Evolutionary conservation across 2,329 filamentous ascomycete species (phyloP).

Genomic region (Penicillium sp.): DNA sequence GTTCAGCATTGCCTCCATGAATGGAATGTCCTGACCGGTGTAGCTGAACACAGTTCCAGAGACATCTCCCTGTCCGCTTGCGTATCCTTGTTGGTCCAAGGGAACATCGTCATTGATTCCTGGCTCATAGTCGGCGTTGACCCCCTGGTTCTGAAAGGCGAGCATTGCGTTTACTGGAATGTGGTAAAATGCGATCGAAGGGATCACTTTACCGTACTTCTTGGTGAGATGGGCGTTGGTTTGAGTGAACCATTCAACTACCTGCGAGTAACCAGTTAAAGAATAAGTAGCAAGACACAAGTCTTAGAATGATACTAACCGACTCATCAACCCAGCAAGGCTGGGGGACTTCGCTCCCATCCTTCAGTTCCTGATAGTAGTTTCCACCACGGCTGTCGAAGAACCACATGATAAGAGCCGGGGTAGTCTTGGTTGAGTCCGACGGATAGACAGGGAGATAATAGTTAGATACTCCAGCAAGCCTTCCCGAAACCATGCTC

Average conservation of each 20-base stretch:
- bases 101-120: conserved; percentile 43
- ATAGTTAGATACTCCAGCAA: conserved; percentile 51
- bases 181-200: conserved; percentile 54
- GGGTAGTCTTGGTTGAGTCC: conserved; percentile 37
- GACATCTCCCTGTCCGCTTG: neutral
- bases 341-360: conserved; percentile 22
- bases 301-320: conserved; percentile 18
- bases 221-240: conserved; percentile 26
- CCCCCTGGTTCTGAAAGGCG: conserved; percentile 39
- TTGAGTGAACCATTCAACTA: conserved; percentile 43
- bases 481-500: conserved; percentile 35
- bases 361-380: conserved; percentile 38
- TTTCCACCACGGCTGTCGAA: conserved; percentile 63
- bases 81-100: neutral
- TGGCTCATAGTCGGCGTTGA: conserved; percentile 40
- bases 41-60: conserved; percentile 32
- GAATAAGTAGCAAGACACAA: too few relatives aligned
- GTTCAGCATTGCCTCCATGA: conserved; percentile 59
- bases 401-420: conserved; percentile 61
- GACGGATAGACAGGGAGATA: conserved; percentile 48
- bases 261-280: conserved; percentile 15
- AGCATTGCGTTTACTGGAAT: conserved; percentile 46
- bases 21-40: conserved; percentile 51
- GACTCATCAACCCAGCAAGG: conserved; percentile 40
- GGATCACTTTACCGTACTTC: conserved; percentile 36